phyloP scores from a whole-genome alignment of 345 rosid genomes.

The Diplotaxis tenuifolia region DNA sequence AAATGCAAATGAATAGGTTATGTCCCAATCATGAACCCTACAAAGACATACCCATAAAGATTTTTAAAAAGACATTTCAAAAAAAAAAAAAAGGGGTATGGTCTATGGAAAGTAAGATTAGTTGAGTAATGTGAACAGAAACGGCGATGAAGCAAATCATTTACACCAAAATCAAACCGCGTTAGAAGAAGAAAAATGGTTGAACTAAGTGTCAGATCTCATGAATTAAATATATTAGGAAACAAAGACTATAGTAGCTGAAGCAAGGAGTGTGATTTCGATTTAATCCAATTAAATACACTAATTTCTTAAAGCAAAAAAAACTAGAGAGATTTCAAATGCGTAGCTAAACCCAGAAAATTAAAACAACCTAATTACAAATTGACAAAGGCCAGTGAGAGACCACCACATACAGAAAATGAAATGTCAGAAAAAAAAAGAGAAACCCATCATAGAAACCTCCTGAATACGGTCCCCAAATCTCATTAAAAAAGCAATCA shows the following conservation, averaged over 20 bases:
- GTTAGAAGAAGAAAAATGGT: neutral
- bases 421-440: neutral
- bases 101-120: neutral
- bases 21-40: neutral
- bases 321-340: too few relatives aligned
- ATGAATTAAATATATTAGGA: neutral
- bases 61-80: neutral
- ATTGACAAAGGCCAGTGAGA: neutral
- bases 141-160: too few relatives aligned
- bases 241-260: neutral
- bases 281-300: too few relatives aligned
- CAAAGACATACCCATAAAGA: neutral
- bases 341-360: neutral
- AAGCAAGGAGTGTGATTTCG: neutral
- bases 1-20: neutral
- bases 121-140: neutral
- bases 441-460: neutral
- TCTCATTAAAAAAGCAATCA: neutral
- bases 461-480: neutral
- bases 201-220: neutral
- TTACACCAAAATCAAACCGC: neutral
- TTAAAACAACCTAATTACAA: neutral
- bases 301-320: too few relatives aligned
- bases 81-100: neutral
- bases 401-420: neutral